These are phyloP conservation scores for Mycena alexandri DNA, from an alignment of 768 basidiomycete genomes.

Conservation along the genomic window DNA sequence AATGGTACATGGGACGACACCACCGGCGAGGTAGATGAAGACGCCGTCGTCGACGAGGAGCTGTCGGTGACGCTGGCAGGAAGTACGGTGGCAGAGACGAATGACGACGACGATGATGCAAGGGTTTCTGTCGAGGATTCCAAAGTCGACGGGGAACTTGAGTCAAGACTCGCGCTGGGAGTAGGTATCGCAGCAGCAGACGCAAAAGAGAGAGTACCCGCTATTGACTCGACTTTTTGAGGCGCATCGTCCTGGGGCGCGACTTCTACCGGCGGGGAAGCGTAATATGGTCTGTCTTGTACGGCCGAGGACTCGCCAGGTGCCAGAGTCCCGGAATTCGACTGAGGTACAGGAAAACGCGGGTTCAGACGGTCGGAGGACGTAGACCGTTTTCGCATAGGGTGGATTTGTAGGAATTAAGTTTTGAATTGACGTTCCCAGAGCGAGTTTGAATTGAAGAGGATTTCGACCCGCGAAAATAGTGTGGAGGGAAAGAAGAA, in stretches of 20 bases:
- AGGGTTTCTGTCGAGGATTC: background rate
- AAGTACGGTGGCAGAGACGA: background rate
- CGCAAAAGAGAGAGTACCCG: background rate
- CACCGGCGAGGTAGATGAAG: background rate
- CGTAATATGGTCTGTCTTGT: too few relatives aligned
- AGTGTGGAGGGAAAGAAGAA: background rate
- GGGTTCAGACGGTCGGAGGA: constrained; percentile 9
- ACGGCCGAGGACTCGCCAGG: background rate
- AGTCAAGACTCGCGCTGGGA: background rate
- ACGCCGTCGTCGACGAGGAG: background rate
- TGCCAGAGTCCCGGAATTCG: constrained; percentile 11
- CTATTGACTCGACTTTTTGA: constrained; percentile 22
- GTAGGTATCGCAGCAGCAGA: background rate
- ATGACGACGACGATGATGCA: background rate
- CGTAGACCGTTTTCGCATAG: constrained; percentile 17
- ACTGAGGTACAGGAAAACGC: constrained; percentile 29
- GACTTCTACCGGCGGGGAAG: constrained; percentile 8
- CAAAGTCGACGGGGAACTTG: background rate
- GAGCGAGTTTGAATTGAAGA: constrained; percentile 16
- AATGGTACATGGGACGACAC: background rate
- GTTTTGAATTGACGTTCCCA: constrained; percentile 11
- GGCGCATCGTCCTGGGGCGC: constrained; percentile 20
- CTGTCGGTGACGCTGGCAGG: background rate
- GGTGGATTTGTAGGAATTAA: background rate
- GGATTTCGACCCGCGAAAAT: constrained; percentile 24